Evolutionary conservation across 805 yeast genomes (phyloP).

Genomic region (Torulaspora franciscae): DNA sequence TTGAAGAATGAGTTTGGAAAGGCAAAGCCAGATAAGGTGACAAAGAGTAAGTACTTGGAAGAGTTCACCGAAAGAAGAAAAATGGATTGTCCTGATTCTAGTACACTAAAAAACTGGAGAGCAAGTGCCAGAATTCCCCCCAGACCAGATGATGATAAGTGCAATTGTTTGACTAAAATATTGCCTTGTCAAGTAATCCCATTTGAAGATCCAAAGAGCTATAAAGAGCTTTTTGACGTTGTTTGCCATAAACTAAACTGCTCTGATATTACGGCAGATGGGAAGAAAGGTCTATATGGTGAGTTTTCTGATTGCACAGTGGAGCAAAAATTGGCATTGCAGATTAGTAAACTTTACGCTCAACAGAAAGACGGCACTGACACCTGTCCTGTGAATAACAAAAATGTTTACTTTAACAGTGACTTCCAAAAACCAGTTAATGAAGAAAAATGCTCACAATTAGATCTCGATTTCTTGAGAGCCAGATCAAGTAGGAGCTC

Average conservation of each 20-base stretch:
- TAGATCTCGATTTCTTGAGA: constrained; percentile 1
- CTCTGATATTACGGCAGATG: constrained; percentile 54
- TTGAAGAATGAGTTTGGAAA: constrained; percentile 48
- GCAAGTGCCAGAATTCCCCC: constrained; percentile 62
- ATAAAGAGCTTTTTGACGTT: constrained; percentile 50
- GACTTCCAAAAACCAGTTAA: neutral
- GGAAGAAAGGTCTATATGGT: constrained; percentile 58
- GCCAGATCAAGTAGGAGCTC: neutral
- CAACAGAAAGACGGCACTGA: constrained; percentile 37
- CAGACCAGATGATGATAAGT: constrained; percentile 55
- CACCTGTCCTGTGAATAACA: constrained; percentile 28
- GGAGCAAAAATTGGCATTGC: constrained; percentile 57
- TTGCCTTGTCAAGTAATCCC: constrained; percentile 53
- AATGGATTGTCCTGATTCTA: constrained; percentile 19
- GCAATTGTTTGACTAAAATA: constrained; percentile 55
- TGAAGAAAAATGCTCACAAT: neutral
- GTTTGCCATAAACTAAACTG: constrained; percentile 59
- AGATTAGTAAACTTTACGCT: constrained; percentile 57
- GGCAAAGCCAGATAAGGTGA: constrained; percentile 45
- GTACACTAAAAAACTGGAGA: constrained; percentile 42
- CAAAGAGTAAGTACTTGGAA: constrained; percentile 28
- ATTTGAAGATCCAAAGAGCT: constrained; percentile 44
- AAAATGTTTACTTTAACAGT: constrained; percentile 23
- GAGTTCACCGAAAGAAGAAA: constrained; percentile 6
- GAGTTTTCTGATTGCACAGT: constrained; percentile 61